These are phyloP conservation scores for Apiospora kogelbergensis DNA, from an alignment of 2,329 filamentous ascomycete species.

Conservation along the genomic window DNA sequence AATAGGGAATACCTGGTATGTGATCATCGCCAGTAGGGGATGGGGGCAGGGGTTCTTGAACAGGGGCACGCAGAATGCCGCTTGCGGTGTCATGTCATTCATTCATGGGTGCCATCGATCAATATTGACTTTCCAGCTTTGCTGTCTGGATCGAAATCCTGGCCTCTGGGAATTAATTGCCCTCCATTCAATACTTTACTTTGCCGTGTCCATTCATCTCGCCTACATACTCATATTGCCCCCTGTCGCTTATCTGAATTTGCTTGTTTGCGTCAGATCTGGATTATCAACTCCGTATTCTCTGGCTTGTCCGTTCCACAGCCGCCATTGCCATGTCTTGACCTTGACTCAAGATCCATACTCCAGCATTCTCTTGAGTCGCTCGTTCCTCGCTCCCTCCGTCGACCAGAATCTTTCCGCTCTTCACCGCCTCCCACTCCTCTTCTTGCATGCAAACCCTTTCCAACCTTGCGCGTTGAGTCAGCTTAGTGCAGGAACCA, in stretches of 20 bases:
- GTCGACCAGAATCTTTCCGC: not conserved
- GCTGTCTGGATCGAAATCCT: not conserved
- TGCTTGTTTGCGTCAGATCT: not conserved
- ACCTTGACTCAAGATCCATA: constrained; percentile 6
- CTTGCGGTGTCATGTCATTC: not conserved
- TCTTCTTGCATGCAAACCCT: not conserved
- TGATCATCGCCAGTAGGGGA: not conserved
- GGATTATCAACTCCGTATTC: no score
- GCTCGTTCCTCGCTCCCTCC: not conserved
- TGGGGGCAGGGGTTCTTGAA: not conserved
- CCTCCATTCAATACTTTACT: not conserved
- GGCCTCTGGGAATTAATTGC: not conserved
- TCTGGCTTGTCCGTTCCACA: constrained; percentile 3
- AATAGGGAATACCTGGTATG: not conserved
- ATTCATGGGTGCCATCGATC: not conserved
- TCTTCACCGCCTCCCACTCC: not conserved
- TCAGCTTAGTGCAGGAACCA: constrained; percentile 1
- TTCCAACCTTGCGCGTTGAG: not conserved
- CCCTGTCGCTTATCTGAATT: constrained; percentile 1
- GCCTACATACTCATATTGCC: not conserved
- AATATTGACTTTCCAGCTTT: not conserved
- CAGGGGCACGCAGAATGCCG: not conserved
- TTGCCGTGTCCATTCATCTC: not conserved
- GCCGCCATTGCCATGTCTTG: not conserved
- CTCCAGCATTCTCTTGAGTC: not conserved